Base-by-base conservation (phyloP, 2,329 filamentous ascomycete species). In the Bipolaris bicolor region DNA sequence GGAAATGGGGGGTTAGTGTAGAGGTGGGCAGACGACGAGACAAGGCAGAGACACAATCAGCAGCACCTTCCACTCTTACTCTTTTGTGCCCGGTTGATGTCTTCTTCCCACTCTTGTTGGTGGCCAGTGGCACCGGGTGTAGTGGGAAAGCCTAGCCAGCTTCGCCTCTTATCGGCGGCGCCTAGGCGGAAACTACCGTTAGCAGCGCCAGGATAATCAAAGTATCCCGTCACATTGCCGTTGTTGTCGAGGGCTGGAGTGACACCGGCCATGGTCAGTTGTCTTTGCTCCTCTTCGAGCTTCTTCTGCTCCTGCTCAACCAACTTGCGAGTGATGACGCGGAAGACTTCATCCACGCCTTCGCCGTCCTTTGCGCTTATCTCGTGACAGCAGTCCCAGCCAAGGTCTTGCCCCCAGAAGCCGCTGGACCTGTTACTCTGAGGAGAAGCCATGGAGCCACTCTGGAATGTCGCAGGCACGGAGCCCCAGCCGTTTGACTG, bases 361-460 rank as follows among this genome's bases (percentile, higher is more conserved):
- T 97, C 93, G 55, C 93, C 93, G 70, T 89, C 92, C 81, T 96
- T 94, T 46, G 94, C 93, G 66, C 89, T 93, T 72, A 99, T 94
- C 80, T 99, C 95, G 77, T 98, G 95, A 76, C 94, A 98, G 62
- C 92, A 96, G 71, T 97, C 93, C 93, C 94, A 98, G 50, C 93
- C 92, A 5, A 92, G 88, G 72, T 97, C 93, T 75, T 95, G 91
- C 20, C 89, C 92, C 93, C 93, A 97, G 78, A 92, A 91, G 1
- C 90, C 89, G 36, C 86, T 90, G 69, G 86, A 90, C 31, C 79
- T 74, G 64, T 83, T 79, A 69, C 80, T 79, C 62, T 80, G 76
- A 29, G 80, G 79, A 24, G 77, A 79, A 13, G 75, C 75, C 70
- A 75, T 77, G 76, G 82, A 49, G 68, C 81, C 62, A 43, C 61